These are phyloP conservation scores for Bromus sterilis DNA, from an alignment of 176 grass and related monocot genomes.

Conservation along the genomic window DNA sequence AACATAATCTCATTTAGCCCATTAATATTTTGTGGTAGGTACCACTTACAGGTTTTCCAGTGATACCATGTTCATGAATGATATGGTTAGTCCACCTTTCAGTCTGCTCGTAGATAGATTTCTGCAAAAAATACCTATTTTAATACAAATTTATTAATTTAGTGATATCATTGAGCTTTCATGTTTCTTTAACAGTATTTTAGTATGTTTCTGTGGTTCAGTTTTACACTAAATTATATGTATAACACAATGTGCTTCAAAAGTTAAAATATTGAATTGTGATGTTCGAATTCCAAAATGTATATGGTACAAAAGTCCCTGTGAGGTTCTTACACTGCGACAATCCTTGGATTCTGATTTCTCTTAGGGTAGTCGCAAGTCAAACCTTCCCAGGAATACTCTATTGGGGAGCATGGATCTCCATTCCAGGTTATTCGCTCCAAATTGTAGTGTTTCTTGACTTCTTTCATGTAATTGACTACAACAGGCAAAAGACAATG, in stretches of 20 bases:
- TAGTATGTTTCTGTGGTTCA: background rate
- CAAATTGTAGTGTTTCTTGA: background rate
- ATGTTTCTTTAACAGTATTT: background rate
- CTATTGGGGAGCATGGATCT: conserved; percentile 27
- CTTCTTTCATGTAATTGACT: background rate
- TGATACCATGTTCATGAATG: too few species aligned
- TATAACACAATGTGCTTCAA: background rate
- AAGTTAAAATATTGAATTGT: background rate
- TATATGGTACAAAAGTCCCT: background rate
- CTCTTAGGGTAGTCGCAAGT: too few species aligned
- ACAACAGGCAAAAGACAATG: background rate
- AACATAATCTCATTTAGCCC: background rate
- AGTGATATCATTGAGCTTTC: background rate
- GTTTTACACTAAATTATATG: background rate
- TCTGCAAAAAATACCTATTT: background rate
- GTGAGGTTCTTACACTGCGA: background rate
- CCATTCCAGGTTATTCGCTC: conserved; percentile 3
- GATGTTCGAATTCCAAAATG: background rate
- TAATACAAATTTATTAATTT: background rate
- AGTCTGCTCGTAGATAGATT: background rate
- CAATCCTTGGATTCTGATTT: background rate
- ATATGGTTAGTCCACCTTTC: background rate
- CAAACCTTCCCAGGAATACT: conserved; percentile 7
- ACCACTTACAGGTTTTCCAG: background rate
- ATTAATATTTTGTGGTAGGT: background rate